A percentile compares a stretch with the other conserved stretches of the same genome.
These are phyloP conservation scores for Peronosclerospora sorghi DNA, from an alignment of 352 stramenopile genomes.

Conservation along the genomic window DNA sequence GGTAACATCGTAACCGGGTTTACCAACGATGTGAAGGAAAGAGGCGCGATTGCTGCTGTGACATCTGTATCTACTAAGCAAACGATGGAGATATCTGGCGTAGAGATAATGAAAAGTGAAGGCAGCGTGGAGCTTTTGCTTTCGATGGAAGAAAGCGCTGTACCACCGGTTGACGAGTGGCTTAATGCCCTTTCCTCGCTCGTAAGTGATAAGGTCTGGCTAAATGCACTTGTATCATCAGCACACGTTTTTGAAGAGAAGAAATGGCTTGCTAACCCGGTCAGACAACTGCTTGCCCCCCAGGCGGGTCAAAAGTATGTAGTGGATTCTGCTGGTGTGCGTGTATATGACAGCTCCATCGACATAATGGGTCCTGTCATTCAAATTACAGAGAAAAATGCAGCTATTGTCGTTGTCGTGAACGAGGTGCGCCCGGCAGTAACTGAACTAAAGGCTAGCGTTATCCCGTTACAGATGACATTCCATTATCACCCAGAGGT, in stretches of 20 bases:
- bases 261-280: conserved; percentile 64
- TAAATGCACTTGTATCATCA: conserved; percentile 41
- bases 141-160: conserved; percentile 4
- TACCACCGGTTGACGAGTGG: conserved; percentile 34
- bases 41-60: conserved; percentile 4
- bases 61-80: conserved; percentile 1
- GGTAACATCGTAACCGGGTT: conserved; percentile 50
- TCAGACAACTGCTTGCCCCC: conserved; percentile 39
- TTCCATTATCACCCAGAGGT: conserved; percentile 40
- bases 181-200: conserved; percentile 24
- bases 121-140: conserved; percentile 21
- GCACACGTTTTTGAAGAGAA: conserved; percentile 30
- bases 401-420: conserved; percentile 34
- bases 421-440: conserved; percentile 50
- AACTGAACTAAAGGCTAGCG: conserved; percentile 25
- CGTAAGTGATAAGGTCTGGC: conserved; percentile 36
- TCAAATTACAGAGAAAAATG: conserved; percentile 27
- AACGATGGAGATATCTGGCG: conserved; percentile 12
- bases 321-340: conserved; percentile 20
- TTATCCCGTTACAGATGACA: conserved; percentile 45
- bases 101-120: conserved; percentile 17
- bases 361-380: conserved; percentile 32
- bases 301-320: conserved; percentile 35
- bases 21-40: conserved; percentile 26
- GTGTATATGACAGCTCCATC: conserved; percentile 31